Evolutionary conservation across 2,329 filamentous ascomycete species (phyloP).

Genomic region (Neonectria hederae): DNA sequence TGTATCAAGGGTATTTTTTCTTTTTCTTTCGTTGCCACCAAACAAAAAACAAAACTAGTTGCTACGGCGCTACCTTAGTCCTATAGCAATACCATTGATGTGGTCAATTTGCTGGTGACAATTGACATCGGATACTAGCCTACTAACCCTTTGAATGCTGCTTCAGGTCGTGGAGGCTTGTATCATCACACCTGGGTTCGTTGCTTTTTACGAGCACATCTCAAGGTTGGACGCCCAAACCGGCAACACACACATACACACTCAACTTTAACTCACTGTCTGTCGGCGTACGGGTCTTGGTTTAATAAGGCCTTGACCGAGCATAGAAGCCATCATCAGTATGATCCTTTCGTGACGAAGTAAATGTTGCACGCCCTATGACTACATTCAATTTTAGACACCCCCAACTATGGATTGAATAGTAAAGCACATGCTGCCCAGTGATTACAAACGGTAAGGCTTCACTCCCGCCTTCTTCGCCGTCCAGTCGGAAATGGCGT

Average conservation of each 20-base stretch:
- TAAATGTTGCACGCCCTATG: slow-evolving; percentile 6
- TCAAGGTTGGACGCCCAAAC: background rate
- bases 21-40: background rate
- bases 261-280: background rate
- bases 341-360: background rate
- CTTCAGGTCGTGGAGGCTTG: background rate
- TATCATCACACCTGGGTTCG: background rate
- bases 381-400: slow-evolving; percentile 14
- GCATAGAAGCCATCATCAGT: too few relatives aligned
- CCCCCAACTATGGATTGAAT: background rate
- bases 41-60: too few relatives aligned
- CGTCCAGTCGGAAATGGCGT: slow-evolving; percentile 65
- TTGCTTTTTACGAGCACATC: background rate
- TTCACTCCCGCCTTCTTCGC: slow-evolving; percentile 54
- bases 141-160: background rate
- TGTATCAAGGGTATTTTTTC: background rate
- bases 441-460: slow-evolving; percentile 13
- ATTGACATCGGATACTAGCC: background rate
- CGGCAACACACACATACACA: background rate
- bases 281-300: too few relatives aligned
- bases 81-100: background rate
- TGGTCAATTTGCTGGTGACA: background rate
- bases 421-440: background rate
- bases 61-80: too few relatives aligned
- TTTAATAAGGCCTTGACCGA: too few relatives aligned